phyloP scores from a whole-genome alignment of 768 basidiomycete species.

The Wakefieldia striispora region DNA sequence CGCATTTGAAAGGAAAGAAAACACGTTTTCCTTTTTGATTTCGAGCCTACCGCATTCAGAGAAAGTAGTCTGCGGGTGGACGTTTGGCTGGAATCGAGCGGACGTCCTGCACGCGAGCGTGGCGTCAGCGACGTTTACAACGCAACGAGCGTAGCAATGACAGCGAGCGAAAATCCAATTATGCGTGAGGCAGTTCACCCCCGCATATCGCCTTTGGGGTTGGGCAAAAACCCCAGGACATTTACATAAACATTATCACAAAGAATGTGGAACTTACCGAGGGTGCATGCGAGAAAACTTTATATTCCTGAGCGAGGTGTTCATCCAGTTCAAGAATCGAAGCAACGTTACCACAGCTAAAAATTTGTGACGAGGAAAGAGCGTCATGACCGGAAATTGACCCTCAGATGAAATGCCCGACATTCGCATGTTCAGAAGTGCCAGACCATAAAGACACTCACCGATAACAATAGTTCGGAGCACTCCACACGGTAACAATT shows the following conservation, averaged over 20 bases:
- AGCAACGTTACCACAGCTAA: slow-evolving; percentile 92
- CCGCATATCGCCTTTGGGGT: slow-evolving; percentile 29
- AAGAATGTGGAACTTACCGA: slow-evolving; percentile 50
- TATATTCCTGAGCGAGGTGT: slow-evolving; percentile 90
- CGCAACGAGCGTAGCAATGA: not conserved
- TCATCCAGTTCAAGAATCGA: slow-evolving; percentile 95
- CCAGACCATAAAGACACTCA: slow-evolving; percentile 38
- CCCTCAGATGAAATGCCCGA: slow-evolving; percentile 13
- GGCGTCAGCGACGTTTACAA: not conserved
- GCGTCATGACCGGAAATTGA: slow-evolving; percentile 25
- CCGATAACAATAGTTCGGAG: slow-evolving; percentile 98
- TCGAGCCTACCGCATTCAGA: slow-evolving; percentile 38
- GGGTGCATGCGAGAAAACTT: slow-evolving; percentile 90
- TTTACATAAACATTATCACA: slow-evolving; percentile 13
- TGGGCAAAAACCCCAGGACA: slow-evolving; percentile 9
- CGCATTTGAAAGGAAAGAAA: slow-evolving; percentile 16
- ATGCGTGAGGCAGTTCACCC: slow-evolving; percentile 11
- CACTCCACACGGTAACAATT: slow-evolving; percentile 98
- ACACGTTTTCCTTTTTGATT: slow-evolving; percentile 7
- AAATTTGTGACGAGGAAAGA: slow-evolving; percentile 11
- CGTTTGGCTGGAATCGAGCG: slow-evolving; percentile 80
- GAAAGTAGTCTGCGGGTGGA: slow-evolving; percentile 85
- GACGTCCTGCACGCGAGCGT: slow-evolving; percentile 60
- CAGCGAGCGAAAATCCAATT: slow-evolving; percentile 5
- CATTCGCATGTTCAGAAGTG: slow-evolving; percentile 12